A percentile compares a stretch with the other conserved stretches of the same genome.
These are phyloP conservation scores for Brassica rapa DNA, from an alignment of 345 rosid species.

Conservation along the genomic window DNA sequence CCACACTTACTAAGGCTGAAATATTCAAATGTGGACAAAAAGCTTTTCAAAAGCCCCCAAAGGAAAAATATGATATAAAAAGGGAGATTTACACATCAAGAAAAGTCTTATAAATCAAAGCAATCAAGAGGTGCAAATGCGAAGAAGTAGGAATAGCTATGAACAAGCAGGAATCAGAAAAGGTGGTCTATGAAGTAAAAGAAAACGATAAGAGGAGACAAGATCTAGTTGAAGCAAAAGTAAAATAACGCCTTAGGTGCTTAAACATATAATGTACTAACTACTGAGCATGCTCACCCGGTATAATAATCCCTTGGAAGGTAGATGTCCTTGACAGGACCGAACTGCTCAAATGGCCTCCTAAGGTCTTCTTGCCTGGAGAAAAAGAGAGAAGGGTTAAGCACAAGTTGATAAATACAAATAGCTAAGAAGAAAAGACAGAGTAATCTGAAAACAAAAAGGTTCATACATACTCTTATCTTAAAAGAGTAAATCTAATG, in stretches of 20 bases:
- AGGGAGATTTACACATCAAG: background rate
- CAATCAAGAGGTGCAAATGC: slow-evolving; percentile 6
- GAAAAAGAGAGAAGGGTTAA: slow-evolving; percentile 12
- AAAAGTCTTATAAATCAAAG: background rate
- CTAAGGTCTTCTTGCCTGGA: slow-evolving; percentile 91
- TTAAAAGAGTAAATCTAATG: background rate
- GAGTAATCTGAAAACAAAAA: background rate
- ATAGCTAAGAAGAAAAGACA: background rate
- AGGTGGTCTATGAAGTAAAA: background rate
- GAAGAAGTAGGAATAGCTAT: background rate
- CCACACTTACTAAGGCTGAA: background rate
- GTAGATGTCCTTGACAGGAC: slow-evolving; percentile 90
- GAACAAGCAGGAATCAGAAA: background rate
- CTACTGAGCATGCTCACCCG: slow-evolving; percentile 63
- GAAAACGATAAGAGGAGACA: background rate
- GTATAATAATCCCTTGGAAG: slow-evolving; percentile 93
- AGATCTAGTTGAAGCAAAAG: background rate
- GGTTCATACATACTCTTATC: background rate
- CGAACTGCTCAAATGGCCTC: slow-evolving; percentile 83
- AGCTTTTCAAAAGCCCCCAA: background rate
- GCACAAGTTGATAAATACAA: background rate
- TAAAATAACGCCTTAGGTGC: background rate
- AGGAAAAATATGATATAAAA: background rate
- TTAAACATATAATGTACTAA: slow-evolving; percentile 7
- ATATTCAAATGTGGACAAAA: background rate